Evolutionary conservation across 2,329 filamentous ascomycete species (phyloP).

Genomic region (Epichloe coenophiala): DNA sequence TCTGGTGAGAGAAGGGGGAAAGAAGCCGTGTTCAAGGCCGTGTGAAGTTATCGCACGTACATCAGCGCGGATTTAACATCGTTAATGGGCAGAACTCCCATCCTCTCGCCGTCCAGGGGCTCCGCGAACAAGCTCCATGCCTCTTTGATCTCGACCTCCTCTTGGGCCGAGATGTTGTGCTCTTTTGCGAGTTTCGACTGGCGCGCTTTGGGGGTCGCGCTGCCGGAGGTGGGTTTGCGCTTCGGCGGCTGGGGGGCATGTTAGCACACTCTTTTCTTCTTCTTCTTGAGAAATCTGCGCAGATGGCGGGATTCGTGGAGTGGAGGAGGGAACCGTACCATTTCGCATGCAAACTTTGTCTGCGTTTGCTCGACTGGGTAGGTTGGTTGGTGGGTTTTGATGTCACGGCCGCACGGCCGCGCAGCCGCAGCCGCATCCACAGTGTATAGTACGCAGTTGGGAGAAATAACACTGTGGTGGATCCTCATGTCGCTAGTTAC

Average conservation of each 20-base stretch:
- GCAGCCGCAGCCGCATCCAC: background rate
- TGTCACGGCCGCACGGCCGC: background rate
- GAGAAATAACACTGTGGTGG: background rate
- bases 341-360: background rate
- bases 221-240: conserved; percentile 27
- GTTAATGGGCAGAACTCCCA: conserved; percentile 52
- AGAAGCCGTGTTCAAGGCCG: too few relatives aligned
- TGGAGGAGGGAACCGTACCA: background rate
- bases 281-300: background rate
- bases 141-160: conserved; percentile 84
- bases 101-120: conserved; percentile 56
- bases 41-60: conserved; percentile 30
- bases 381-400: background rate
- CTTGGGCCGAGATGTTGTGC: conserved; percentile 68
- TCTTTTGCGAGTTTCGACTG: conserved; percentile 91
- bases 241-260: conserved; percentile 35
- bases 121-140: conserved; percentile 74
- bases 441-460: background rate
- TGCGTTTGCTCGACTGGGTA: too few relatives aligned
- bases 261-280: background rate
- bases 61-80: conserved; percentile 61
- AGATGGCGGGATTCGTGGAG: background rate
- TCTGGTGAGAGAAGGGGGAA: background rate
- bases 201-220: conserved; percentile 30
- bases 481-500: background rate